Evolutionary conservation across 1,139 yeast species (phyloP).

Genomic region (Yamadazyma taylorii): DNA sequence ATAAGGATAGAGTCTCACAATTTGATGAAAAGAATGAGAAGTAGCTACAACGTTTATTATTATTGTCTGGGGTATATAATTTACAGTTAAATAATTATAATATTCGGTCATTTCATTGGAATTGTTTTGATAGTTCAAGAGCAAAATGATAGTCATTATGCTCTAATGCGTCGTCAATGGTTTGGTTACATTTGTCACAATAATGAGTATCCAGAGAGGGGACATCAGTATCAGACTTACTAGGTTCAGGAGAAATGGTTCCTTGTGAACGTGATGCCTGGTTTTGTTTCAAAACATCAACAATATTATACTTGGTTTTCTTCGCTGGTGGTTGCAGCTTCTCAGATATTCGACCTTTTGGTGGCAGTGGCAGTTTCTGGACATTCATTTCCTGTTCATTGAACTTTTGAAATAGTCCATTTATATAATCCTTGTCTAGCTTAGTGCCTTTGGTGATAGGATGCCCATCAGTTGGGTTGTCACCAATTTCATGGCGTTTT

Average conservation of each 20-base stretch:
- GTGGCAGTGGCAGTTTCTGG: too few species aligned
- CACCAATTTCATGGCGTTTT: constrained; percentile 3
- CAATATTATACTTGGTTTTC: constrained; percentile 19
- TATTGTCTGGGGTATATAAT: background rate
- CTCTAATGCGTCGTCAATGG: constrained; percentile 34
- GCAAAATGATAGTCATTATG: constrained; percentile 46
- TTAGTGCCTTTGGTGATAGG: constrained; percentile 4
- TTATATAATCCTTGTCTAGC: constrained; percentile 17
- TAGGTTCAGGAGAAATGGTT: too few species aligned
- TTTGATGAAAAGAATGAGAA: constrained; percentile 30
- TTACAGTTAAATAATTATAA: background rate
- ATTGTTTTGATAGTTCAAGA: constrained; percentile 32
- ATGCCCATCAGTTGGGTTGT: constrained; percentile 4
- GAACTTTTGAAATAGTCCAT: constrained; percentile 14
- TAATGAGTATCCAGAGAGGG: too few species aligned
- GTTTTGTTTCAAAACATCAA: constrained; percentile 20
- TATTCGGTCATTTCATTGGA: background rate
- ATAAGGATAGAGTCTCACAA: constrained; percentile 57
- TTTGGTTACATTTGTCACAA: constrained; percentile 28
- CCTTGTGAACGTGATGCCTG: too few species aligned
- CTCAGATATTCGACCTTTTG: too few species aligned
- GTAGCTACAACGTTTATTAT: background rate
- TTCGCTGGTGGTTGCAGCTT: constrained; percentile 1
- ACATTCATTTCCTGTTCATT: background rate
- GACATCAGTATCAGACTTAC: too few species aligned